Evolutionary conservation across 2,329 filamentous ascomycete species (phyloP).

Genomic region (Cercospora sp.): DNA sequence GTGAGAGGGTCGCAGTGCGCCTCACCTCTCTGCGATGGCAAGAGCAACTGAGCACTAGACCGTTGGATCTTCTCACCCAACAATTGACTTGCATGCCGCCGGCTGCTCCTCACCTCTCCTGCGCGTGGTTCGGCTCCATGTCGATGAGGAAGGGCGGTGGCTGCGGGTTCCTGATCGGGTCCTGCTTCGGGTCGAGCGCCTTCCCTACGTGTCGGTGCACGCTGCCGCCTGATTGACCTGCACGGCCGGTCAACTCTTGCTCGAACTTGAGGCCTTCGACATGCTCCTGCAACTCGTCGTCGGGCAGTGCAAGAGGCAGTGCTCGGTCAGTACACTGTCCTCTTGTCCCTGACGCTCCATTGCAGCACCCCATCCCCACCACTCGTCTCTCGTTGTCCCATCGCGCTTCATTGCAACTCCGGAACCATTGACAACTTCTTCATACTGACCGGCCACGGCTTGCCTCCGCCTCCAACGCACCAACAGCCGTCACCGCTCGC

Average conservation of each 20-base stretch:
- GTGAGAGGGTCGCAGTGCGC: background rate
- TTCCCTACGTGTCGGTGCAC: constrained; percentile 3
- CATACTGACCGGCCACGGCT: constrained; percentile 25
- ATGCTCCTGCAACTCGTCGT: constrained; percentile 15
- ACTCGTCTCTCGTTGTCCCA: constrained; percentile 27
- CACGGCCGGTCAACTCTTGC: constrained; percentile 11
- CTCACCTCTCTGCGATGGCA: background rate
- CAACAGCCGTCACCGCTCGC: constrained; percentile 10
- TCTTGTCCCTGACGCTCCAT: constrained; percentile 2
- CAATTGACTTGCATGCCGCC: background rate
- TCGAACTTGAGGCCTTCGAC: constrained; percentile 2
- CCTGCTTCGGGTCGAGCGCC: background rate
- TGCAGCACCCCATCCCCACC: constrained; percentile 27
- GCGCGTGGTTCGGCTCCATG: background rate
- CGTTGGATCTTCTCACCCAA: background rate
- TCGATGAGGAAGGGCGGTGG: background rate
- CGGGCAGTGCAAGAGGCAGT: constrained; percentile 25
- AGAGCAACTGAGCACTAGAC: background rate
- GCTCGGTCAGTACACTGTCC: constrained; percentile 8
- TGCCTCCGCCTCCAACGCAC: constrained; percentile 2
- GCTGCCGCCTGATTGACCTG: background rate
- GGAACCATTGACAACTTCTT: constrained; percentile 40
- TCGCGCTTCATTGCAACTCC: constrained; percentile 32
- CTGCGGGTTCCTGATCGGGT: background rate
- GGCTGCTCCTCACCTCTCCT: background rate